These are phyloP conservation scores for Calendula officinalis DNA, from an alignment of 129 eudicot genomes.

Conservation along the genomic window DNA sequence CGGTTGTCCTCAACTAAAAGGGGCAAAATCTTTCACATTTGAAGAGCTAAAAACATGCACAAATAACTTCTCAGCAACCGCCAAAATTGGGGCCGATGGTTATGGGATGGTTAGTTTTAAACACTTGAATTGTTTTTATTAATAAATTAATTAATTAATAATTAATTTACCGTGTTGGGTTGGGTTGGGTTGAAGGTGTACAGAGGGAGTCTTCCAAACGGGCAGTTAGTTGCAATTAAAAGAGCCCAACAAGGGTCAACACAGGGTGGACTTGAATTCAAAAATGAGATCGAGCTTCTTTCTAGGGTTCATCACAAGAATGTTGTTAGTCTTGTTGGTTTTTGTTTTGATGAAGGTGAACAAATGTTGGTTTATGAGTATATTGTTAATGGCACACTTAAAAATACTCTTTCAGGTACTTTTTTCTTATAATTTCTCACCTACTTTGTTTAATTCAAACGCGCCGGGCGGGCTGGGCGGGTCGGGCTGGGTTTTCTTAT, in stretches of 20 bases:
- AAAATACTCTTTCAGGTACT: slow-evolving; percentile 83
- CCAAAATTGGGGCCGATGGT: slow-evolving; percentile 78
- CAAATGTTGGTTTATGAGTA: slow-evolving; percentile 84
- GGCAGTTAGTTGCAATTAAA: slow-evolving; percentile 75
- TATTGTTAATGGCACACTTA: slow-evolving; percentile 74
- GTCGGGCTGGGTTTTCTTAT: too few relatives aligned
- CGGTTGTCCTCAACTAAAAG: slow-evolving; percentile 66
- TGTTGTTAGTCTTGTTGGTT: slow-evolving; percentile 78
- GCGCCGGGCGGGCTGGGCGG: too few relatives aligned
- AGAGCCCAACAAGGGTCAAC: slow-evolving; percentile 75
- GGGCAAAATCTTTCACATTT: slow-evolving; percentile 65
- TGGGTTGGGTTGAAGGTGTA: slow-evolving; percentile 82
- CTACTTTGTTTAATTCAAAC: too few relatives aligned
- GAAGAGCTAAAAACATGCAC: slow-evolving; percentile 75
- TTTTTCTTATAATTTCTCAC: slow-evolving; percentile 1
- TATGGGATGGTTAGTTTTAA: slow-evolving; percentile 74
- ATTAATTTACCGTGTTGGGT: too few relatives aligned
- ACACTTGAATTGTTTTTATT: background rate
- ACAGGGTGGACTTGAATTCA: slow-evolving; percentile 88
- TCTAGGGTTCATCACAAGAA: slow-evolving; percentile 98
- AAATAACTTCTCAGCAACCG: slow-evolving; percentile 62
- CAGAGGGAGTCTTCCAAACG: slow-evolving; percentile 76
- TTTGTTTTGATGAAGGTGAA: slow-evolving; percentile 76
- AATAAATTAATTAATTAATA: background rate
- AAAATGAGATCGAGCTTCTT: slow-evolving; percentile 98